These are phyloP conservation scores for Vigna radiata DNA, from an alignment of 306 rosid species.

Conservation along the genomic window DNA sequence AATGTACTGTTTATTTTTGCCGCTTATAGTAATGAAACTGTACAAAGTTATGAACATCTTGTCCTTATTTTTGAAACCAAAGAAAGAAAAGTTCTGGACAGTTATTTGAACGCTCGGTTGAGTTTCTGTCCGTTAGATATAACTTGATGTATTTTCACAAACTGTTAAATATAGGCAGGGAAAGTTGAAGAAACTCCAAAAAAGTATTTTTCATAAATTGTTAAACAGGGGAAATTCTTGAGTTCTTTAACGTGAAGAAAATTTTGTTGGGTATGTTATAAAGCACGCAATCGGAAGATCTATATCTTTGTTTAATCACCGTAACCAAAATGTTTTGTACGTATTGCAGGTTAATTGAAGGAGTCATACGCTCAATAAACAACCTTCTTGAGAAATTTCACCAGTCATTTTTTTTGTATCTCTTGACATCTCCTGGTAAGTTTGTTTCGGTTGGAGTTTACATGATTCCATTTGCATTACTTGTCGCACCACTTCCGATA, in stretches of 20 bases:
- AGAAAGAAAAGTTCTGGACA: slow-evolving; percentile 8
- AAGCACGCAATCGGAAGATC: slow-evolving; percentile 27
- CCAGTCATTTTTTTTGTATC: slow-evolving; percentile 90
- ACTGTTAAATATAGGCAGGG: slow-evolving; percentile 4
- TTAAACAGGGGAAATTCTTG: slow-evolving; percentile 20
- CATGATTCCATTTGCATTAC: slow-evolving; percentile 92
- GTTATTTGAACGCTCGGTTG: slow-evolving; percentile 27
- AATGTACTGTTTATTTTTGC: slow-evolving; percentile 1
- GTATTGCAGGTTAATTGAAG: slow-evolving; percentile 86
- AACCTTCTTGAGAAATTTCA: slow-evolving; percentile 98
- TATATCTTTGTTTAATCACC: slow-evolving; percentile 35
- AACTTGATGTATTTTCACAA: background rate
- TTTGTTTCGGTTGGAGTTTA: slow-evolving; percentile 94
- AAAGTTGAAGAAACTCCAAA: slow-evolving; percentile 30
- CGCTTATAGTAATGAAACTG: slow-evolving; percentile 6
- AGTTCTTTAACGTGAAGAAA: background rate
- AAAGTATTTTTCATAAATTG: slow-evolving; percentile 6
- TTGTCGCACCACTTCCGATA: slow-evolving; percentile 86
- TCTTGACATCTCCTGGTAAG: slow-evolving; percentile 82
- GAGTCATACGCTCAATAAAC: slow-evolving; percentile 88
- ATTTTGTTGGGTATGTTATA: background rate
- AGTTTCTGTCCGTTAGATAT: slow-evolving; percentile 3
- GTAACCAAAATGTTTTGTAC: slow-evolving; percentile 35
- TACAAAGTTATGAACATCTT: slow-evolving; percentile 10
- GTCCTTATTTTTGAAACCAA: slow-evolving; percentile 1